A percentile compares a stretch with the other conserved stretches of the same genome.
Conservation (phyloP, 305 asterid species). For the Stenogyne calaminthoides region DNA sequence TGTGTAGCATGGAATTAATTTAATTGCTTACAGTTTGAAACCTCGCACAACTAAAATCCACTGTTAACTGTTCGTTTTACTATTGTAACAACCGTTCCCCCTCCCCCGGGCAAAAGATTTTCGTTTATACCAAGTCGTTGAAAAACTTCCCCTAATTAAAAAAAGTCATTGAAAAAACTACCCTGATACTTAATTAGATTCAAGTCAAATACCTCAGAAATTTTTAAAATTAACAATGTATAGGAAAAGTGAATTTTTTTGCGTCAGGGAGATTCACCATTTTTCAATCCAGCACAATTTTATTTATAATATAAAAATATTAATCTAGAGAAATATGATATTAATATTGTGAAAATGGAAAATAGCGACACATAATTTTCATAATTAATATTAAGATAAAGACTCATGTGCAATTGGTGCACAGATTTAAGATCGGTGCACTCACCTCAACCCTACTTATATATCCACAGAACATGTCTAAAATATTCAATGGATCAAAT, state of each 20-base stretch:
- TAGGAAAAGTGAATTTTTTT: background rate
- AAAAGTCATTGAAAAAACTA: background rate
- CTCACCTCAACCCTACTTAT: too few relatives aligned
- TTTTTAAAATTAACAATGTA: background rate
- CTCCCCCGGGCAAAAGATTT: background rate
- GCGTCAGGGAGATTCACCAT: conserved; percentile 13
- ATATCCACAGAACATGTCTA: too few relatives aligned
- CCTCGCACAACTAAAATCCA: conserved; percentile 15
- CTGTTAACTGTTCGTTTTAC: background rate
- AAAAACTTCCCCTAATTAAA: background rate
- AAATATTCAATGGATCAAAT: too few relatives aligned
- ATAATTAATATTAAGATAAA: too few relatives aligned
- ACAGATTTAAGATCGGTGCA: too few relatives aligned
- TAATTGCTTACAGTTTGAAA: conserved; percentile 16
- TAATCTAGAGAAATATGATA: background rate
- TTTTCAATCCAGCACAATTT: background rate
- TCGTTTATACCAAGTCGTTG: conserved; percentile 1
- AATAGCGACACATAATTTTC: background rate
- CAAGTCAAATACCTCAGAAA: conserved; percentile 30
- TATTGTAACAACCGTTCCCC: conserved; percentile 7
- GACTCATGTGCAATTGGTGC: too few relatives aligned
- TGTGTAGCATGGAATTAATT: background rate
- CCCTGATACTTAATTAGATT: background rate
- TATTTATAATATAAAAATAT: background rate
- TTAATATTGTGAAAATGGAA: background rate